Evolutionary conservation across 768 basidiomycete genomes (phyloP).

Genomic region (Omphalotus guepiniiformis): DNA sequence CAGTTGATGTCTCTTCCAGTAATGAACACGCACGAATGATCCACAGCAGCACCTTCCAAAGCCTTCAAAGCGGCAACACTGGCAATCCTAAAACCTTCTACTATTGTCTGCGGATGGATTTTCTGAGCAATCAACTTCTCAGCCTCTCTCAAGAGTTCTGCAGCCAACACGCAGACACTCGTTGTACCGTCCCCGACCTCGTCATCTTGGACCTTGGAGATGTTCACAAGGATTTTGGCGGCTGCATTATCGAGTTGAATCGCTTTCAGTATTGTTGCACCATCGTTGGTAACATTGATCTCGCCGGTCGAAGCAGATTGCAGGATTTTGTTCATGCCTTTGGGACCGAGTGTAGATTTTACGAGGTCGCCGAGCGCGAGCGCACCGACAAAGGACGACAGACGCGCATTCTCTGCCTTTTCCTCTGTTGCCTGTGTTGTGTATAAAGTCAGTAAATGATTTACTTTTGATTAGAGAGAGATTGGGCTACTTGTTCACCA

Average conservation of each 20-base stretch:
- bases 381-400: slow-evolving; percentile 96
- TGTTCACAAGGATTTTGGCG: slow-evolving; percentile 98
- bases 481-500: slow-evolving; percentile 46
- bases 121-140: slow-evolving; percentile 89
- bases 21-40: slow-evolving; percentile 66
- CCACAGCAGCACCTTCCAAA: slow-evolving; percentile 75
- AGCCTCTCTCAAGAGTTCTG: slow-evolving; percentile 90
- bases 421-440: slow-evolving; percentile 92
- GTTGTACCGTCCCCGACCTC: slow-evolving; percentile 98
- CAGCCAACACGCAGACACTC: slow-evolving; percentile 85
- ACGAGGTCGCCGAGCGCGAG: slow-evolving; percentile 97
- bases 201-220: slow-evolving; percentile 99
- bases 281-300: slow-evolving; percentile 97
- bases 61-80: slow-evolving; percentile 80
- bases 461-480: not conserved
- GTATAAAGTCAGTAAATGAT: not conserved
- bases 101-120: slow-evolving; percentile 97
- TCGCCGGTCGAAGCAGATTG: slow-evolving; percentile 87
- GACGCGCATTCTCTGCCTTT: slow-evolving; percentile 95
- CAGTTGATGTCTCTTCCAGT: no score
- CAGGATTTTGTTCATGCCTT: slow-evolving; percentile 99
- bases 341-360: slow-evolving; percentile 96
- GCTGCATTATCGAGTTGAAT: slow-evolving; percentile 98
- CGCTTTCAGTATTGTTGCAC: slow-evolving; percentile 95
- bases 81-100: slow-evolving; percentile 95